phyloP scores from a whole-genome alignment of 192 early-diverging fungal genomes.

The Coemansia sp. region DNA sequence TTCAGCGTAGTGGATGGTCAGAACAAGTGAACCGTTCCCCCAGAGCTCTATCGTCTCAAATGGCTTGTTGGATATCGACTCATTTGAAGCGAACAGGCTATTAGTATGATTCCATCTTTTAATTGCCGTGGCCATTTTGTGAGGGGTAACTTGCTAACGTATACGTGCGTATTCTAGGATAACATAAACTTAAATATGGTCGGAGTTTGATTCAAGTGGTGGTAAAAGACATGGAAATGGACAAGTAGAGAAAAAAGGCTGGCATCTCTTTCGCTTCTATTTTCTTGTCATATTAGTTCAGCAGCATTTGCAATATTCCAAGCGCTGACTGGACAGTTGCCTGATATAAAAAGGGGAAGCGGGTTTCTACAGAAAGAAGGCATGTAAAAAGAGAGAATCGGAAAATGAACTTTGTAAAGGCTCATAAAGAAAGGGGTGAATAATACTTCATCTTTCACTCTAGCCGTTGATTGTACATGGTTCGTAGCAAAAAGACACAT shows the following conservation, averaged over 20 bases:
- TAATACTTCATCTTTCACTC: neutral
- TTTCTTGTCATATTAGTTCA: neutral
- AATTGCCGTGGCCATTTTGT: neutral
- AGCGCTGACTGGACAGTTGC: neutral
- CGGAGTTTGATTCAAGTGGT: neutral
- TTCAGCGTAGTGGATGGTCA: neutral
- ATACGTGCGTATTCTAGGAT: neutral
- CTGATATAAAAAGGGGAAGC: neutral
- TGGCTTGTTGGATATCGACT: neutral
- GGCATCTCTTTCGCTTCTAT: neutral
- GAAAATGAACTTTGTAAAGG: neutral
- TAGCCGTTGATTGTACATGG: neutral
- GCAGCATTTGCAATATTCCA: neutral
- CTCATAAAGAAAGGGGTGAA: neutral
- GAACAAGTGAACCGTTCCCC: neutral
- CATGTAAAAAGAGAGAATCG: neutral
- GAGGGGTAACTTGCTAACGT: neutral
- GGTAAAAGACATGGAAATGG: neutral
- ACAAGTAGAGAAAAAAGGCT: neutral
- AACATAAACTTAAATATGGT: neutral
- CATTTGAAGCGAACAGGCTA: neutral
- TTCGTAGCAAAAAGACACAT: neutral
- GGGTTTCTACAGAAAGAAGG: neutral
- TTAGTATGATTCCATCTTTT: neutral
- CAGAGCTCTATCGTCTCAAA: conserved; percentile 1